Evolutionary conservation across 148 eudicot genomes (phyloP).

Genomic region (Pharnaceum exiguum): DNA sequence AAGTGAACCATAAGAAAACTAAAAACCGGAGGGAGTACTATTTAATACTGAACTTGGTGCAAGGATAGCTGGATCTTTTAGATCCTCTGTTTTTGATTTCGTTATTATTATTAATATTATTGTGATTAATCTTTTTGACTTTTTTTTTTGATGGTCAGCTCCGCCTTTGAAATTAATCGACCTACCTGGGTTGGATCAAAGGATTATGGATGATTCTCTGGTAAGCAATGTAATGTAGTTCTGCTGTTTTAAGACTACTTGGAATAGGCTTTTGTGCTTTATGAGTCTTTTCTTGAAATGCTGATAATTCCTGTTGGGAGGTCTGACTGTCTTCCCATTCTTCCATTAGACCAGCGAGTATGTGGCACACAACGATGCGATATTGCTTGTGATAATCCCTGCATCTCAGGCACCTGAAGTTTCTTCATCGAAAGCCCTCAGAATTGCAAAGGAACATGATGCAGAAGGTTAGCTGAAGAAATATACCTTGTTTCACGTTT

Average conservation of each 20-base stretch:
- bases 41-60: too few relatives aligned
- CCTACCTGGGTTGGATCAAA: slow-evolving; percentile 93
- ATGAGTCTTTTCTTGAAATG: slow-evolving; percentile 1
- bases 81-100: too few relatives aligned
- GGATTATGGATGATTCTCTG: slow-evolving; percentile 83
- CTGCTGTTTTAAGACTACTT: neutral
- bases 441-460: slow-evolving; percentile 91
- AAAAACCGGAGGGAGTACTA: too few relatives aligned
- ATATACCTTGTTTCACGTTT: slow-evolving; percentile 1
- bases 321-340: slow-evolving; percentile 23
- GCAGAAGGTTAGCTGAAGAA: slow-evolving; percentile 59
- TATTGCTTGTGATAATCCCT: slow-evolving; percentile 84
- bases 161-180: slow-evolving; percentile 89
- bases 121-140: slow-evolving; percentile 9
- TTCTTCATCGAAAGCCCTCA: slow-evolving; percentile 74
- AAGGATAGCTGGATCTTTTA: too few relatives aligned
- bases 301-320: slow-evolving; percentile 1
- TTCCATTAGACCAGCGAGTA: slow-evolving; percentile 59
- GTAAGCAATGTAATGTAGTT: slow-evolving; percentile 43
- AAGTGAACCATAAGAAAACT: too few relatives aligned
- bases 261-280: neutral
- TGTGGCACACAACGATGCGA: slow-evolving; percentile 87
- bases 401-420: slow-evolving; percentile 89
- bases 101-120: too few relatives aligned
- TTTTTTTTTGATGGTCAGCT: slow-evolving; percentile 41